Conservation (phyloP, 306 rosid species). For the Senna siamea region DNA sequence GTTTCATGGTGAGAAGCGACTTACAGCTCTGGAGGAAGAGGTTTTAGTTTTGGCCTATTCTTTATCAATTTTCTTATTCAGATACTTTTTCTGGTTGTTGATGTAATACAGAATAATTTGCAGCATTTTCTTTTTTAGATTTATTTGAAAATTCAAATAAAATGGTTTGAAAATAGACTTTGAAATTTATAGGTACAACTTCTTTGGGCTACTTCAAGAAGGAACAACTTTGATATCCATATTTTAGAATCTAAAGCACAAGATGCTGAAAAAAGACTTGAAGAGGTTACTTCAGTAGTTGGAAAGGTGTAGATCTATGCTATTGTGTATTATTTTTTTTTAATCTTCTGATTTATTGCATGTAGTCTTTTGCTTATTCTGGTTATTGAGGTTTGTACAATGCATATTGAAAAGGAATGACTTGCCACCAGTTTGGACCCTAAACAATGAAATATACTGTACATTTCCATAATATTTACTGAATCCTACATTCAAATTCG, state of each 20-base stretch:
- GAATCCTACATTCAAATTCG: slow-evolving; percentile 4
- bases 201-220: slow-evolving; percentile 77
- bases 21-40: slow-evolving; percentile 72
- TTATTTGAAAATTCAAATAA: slow-evolving; percentile 46
- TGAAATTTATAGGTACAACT: slow-evolving; percentile 67
- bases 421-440: slow-evolving; percentile 5
- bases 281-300: slow-evolving; percentile 58
- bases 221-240: slow-evolving; percentile 82
- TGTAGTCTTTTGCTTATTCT: slow-evolving; percentile 15
- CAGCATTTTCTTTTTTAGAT: slow-evolving; percentile 15
- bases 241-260: slow-evolving; percentile 58
- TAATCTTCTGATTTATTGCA: not conserved
- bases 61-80: not conserved
- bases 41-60: slow-evolving; percentile 39
- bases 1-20: slow-evolving; percentile 39
- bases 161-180: slow-evolving; percentile 60
- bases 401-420: slow-evolving; percentile 8
- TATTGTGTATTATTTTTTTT: slow-evolving; percentile 8
- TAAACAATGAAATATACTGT: slow-evolving; percentile 21
- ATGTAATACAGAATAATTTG: not conserved
- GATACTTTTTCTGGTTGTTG: slow-evolving; percentile 10
- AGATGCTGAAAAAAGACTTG: slow-evolving; percentile 61
- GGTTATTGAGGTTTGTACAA: slow-evolving; percentile 16
- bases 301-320: slow-evolving; percentile 56
- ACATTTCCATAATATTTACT: slow-evolving; percentile 8